A percentile compares a stretch with the other conserved stretches of the same genome.
These are phyloP conservation scores for Strobilomyces echinocephalus DNA, from an alignment of 768 basidiomycete genomes.

Conservation along the genomic window DNA sequence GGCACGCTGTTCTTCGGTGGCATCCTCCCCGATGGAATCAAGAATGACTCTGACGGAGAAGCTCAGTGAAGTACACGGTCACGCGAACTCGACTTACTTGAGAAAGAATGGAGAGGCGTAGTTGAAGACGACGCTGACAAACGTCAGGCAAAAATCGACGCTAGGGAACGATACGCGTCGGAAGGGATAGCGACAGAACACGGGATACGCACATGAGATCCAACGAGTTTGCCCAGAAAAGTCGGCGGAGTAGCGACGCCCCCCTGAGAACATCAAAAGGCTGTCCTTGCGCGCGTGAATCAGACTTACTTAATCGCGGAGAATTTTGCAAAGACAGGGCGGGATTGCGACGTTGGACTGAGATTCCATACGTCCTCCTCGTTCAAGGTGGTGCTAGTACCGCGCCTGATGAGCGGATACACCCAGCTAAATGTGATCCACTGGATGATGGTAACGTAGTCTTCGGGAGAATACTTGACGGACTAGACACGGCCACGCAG, in stretches of 20 bases:
- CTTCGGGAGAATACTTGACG: slow-evolving; percentile 49
- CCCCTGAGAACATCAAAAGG: slow-evolving; percentile 12
- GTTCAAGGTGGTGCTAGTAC: slow-evolving; percentile 49
- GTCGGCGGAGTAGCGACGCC: slow-evolving; percentile 36
- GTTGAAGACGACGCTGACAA: slow-evolving; percentile 67
- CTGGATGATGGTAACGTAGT: slow-evolving; percentile 65
- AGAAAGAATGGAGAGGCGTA: slow-evolving; percentile 85
- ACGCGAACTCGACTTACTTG: slow-evolving; percentile 40
- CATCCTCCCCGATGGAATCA: slow-evolving; percentile 44
- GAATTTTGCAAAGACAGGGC: slow-evolving; percentile 55
- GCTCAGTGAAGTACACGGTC: not conserved
- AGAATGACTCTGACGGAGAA: slow-evolving; percentile 47
- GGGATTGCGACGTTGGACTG: slow-evolving; percentile 63
- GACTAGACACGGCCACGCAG: slow-evolving; percentile 12
- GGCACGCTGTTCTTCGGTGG: slow-evolving; percentile 47
- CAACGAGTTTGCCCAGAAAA: slow-evolving; percentile 43
- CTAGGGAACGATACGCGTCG: slow-evolving; percentile 22
- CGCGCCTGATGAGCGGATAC: slow-evolving; percentile 54
- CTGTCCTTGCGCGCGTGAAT: not conserved
- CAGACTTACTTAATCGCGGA: slow-evolving; percentile 21
- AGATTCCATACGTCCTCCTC: slow-evolving; percentile 71
- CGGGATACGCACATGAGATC: slow-evolving; percentile 35
- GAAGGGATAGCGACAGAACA: not conserved
- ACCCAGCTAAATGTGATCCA: slow-evolving; percentile 77
- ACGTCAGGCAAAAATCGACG: slow-evolving; percentile 63